Evolutionary conservation across 345 rosid genomes (phyloP).

Genomic region (Linum trigynum): DNA sequence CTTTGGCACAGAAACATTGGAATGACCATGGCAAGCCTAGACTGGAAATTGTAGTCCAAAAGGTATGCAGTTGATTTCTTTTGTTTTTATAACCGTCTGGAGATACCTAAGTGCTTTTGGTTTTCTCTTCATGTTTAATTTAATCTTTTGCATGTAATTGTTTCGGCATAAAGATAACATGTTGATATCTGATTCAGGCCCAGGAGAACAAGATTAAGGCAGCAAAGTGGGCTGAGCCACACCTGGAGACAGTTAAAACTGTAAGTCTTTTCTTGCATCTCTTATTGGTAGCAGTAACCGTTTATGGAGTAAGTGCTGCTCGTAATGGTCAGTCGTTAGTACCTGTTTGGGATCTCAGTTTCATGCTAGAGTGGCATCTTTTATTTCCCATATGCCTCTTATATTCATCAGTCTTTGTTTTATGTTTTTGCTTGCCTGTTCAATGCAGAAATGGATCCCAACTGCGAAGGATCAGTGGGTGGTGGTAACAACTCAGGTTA

Average conservation of each 20-base stretch:
- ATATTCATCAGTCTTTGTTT: no score
- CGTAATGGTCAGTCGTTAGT: background rate
- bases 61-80: conserved; percentile 22
- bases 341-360: background rate
- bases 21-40: conserved; percentile 28
- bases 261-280: conserved; percentile 18
- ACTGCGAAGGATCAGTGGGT: conserved; percentile 28
- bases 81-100: background rate
- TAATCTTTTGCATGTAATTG: no score
- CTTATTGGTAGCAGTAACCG: background rate
- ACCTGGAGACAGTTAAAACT: conserved; percentile 22
- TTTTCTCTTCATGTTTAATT: no score
- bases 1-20: conserved; percentile 24
- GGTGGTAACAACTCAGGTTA: conserved; percentile 18
- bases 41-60: conserved; percentile 21
- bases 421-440: background rate
- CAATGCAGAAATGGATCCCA: conserved; percentile 33
- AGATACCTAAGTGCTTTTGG: background rate
- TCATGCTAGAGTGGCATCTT: background rate
- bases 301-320: no score
- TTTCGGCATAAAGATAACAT: background rate
- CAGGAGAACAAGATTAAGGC: conserved; percentile 21
- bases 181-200: conserved; percentile 2
- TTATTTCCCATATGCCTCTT: no score
- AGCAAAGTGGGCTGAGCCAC: conserved; percentile 25